Percentiles rank a stretch among this genome's conserved stretches.
Evolutionary conservation across 495 filamentous ascomycete species (phyloP).

Genomic region (Thozetella sp.): DNA sequence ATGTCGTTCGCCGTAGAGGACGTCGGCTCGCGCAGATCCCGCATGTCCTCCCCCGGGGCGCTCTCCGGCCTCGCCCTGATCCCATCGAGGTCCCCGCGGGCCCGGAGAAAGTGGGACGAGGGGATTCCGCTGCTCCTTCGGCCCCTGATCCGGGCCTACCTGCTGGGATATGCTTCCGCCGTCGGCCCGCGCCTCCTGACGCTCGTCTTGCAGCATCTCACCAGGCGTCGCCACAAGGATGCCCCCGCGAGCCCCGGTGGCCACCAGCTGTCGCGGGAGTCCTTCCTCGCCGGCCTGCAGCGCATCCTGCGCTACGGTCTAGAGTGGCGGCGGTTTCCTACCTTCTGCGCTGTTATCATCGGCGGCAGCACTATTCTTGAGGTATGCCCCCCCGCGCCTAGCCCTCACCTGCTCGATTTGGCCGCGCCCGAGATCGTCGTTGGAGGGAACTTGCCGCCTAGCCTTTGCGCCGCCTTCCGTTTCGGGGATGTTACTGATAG

Average conservation of each 20-base stretch:
- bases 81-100: constrained; percentile 9
- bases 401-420: background rate
- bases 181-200: constrained; percentile 67
- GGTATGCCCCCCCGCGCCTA: constrained; percentile 32
- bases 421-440: background rate
- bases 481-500: constrained; percentile 9
- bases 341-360: constrained; percentile 77
- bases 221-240: constrained; percentile 42
- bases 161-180: constrained; percentile 72
- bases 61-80: constrained; percentile 5
- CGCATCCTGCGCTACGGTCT: constrained; percentile 47
- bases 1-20: constrained; percentile 15
- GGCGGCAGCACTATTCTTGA: constrained; percentile 79
- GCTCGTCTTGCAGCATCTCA: constrained; percentile 48
- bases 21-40: constrained; percentile 7
- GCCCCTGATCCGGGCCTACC: constrained; percentile 74
- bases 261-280: constrained; percentile 18
- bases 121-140: constrained; percentile 41
- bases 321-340: constrained; percentile 68
- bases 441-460: background rate
- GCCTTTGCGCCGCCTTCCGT: background rate
- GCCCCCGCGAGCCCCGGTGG: constrained; percentile 14
- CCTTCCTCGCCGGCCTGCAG: constrained; percentile 38
- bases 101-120: constrained; percentile 28
- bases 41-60: background rate